Percentiles rank a stretch among this genome's conserved stretches.
phyloP scores from a whole-genome alignment of 1,284 basidiomycete species.

The Testicularia cyperi region DNA sequence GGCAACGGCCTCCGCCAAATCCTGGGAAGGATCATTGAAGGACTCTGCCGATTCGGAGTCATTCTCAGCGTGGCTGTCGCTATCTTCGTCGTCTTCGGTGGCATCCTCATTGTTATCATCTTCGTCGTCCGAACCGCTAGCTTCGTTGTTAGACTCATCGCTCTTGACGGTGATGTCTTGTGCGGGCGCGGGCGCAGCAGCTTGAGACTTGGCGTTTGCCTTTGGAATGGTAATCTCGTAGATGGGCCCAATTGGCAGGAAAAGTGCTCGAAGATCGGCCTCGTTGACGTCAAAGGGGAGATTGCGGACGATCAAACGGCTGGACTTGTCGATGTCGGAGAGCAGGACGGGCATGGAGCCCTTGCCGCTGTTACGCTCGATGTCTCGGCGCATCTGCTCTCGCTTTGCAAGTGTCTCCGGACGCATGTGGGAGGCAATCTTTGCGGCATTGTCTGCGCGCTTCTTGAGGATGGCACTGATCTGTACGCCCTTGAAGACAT shows the following conservation, averaged over 20 bases:
- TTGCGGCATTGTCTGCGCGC: constrained; percentile 67
- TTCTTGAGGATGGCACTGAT: constrained; percentile 90
- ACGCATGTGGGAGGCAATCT: constrained; percentile 64
- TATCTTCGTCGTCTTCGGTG: constrained; percentile 23
- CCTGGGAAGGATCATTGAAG: constrained; percentile 18
- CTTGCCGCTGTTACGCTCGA: constrained; percentile 43
- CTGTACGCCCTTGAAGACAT: constrained; percentile 85
- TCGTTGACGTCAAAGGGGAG: constrained; percentile 71
- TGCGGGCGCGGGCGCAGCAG: constrained; percentile 1
- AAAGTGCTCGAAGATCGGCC: constrained; percentile 81
- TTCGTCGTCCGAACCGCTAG: constrained; percentile 66
- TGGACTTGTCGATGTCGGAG: constrained; percentile 58
- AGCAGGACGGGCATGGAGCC: constrained; percentile 32
- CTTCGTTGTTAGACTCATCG: constrained; percentile 60
- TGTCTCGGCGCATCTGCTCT: constrained; percentile 60
- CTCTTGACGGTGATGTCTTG: neutral
- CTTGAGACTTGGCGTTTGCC: constrained; percentile 15
- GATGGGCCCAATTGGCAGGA: constrained; percentile 85
- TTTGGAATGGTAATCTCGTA: constrained; percentile 79
- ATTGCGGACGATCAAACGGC: constrained; percentile 87
- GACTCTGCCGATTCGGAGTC: constrained; percentile 13
- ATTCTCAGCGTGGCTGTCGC: constrained; percentile 18
- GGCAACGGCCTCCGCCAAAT: constrained; percentile 8
- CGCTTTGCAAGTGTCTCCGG: constrained; percentile 61
- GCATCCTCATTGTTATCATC: constrained; percentile 20